These are phyloP conservation scores for Hypoxylon sp. DNA, from an alignment of 2,329 filamentous ascomycete genomes.

Conservation along the genomic window DNA sequence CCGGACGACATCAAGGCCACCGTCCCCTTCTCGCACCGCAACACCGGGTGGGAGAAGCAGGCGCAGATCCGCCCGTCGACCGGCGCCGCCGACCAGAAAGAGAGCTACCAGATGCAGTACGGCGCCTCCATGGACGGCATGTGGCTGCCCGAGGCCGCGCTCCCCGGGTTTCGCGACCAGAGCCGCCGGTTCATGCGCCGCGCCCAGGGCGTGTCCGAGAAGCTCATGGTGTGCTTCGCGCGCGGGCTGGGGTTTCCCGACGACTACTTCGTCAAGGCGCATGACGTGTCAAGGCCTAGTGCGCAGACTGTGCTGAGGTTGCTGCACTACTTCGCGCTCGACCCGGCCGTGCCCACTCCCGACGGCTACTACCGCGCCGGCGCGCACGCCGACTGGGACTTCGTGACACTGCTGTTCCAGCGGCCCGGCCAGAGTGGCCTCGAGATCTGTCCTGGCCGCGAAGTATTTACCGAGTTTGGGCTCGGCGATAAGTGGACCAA, in stretches of 20 bases:
- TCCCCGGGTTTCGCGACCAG: conserved; percentile 61
- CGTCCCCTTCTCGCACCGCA: conserved; percentile 66
- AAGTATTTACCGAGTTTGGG: conserved; percentile 69
- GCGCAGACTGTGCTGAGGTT: conserved; percentile 67
- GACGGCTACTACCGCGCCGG: conserved; percentile 69
- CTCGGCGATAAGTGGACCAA: conserved; percentile 72
- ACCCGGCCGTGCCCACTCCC: conserved; percentile 51
- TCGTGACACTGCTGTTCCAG: conserved; percentile 73
- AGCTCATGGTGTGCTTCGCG: conserved; percentile 69
- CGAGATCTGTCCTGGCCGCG: conserved; percentile 73
- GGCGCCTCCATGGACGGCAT: conserved; percentile 63
- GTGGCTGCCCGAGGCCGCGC: conserved; percentile 62
- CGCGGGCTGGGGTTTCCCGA: conserved; percentile 67
- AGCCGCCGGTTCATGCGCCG: conserved; percentile 66
- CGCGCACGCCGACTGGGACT: conserved; percentile 73
- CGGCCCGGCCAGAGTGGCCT: conserved; percentile 69
- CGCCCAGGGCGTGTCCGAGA: conserved; percentile 65
- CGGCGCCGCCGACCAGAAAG: conserved; percentile 68
- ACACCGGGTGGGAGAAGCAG: conserved; percentile 71
- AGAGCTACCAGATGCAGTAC: conserved; percentile 73
- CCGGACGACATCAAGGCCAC: conserved; percentile 63
- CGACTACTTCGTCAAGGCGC: conserved; percentile 66
- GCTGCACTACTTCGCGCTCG: conserved; percentile 67
- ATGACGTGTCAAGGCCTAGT: conserved; percentile 62
- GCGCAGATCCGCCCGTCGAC: conserved; percentile 70